A percentile compares a stretch with the other conserved stretches of the same genome.
Conservation (phyloP, 2,329 filamentous ascomycete genomes). For the Fusarium sp. region DNA sequence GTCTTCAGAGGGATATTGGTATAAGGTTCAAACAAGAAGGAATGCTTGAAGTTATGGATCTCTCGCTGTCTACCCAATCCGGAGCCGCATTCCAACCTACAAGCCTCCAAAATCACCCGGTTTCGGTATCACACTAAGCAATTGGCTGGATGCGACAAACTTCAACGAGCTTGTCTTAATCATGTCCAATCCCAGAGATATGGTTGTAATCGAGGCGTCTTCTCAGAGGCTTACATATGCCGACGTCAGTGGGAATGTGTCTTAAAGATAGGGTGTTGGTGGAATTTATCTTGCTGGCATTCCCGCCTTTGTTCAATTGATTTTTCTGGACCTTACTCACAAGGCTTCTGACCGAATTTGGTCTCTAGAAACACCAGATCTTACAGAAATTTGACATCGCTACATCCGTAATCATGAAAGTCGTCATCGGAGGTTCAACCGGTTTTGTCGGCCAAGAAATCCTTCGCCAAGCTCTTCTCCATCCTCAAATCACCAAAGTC, state of each 20-base stretch:
- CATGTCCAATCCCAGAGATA: neutral
- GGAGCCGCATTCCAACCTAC: conserved; percentile 3
- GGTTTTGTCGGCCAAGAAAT: conserved; percentile 59
- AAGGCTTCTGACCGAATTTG: too few species aligned
- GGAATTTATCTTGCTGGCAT: neutral
- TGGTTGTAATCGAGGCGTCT: neutral
- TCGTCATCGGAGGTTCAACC: conserved; percentile 58
- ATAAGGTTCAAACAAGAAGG: too few species aligned
- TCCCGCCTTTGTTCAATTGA: neutral
- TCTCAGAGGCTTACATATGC: neutral
- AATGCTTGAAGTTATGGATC: conserved; percentile 23
- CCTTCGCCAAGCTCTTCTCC: conserved; percentile 56
- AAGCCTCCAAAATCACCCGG: neutral
- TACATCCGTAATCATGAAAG: conserved; percentile 53
- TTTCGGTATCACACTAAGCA: neutral
- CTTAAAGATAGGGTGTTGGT: neutral
- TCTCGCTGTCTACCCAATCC: conserved; percentile 10
- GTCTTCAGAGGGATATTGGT: too few species aligned
- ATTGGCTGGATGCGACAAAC: neutral
- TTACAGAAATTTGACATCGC: too few species aligned
- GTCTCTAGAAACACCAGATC: neutral
- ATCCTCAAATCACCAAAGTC: conserved; percentile 54
- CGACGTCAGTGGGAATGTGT: neutral
- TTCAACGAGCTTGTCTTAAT: conserved; percentile 7
- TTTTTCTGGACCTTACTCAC: neutral